Evolutionary conservation across 169 alveolate species (phyloP).

Genomic region (Babesia divergens): DNA sequence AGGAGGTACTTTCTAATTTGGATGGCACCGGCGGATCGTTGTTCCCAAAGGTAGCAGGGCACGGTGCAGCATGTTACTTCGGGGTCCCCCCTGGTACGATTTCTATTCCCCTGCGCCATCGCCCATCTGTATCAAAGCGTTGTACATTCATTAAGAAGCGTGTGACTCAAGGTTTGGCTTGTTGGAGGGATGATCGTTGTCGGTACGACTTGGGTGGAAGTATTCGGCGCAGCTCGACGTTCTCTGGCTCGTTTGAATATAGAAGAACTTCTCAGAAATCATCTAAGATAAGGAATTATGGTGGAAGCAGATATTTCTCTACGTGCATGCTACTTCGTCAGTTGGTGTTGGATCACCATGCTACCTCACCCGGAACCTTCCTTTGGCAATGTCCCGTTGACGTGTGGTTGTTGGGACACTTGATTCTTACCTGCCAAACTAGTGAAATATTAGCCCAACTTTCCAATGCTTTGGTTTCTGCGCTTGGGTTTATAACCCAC

Average conservation of each 20-base stretch:
- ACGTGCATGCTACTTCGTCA: conserved; percentile 41
- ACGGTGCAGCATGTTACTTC: conserved; percentile 24
- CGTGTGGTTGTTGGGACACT: conserved; percentile 36
- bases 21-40: conserved; percentile 4
- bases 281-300: neutral
- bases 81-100: conserved; percentile 63
- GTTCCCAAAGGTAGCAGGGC: neutral
- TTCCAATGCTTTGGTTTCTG: neutral
- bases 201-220: too few relatives aligned
- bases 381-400: conserved; percentile 24
- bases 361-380: neutral
- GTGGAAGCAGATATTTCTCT: conserved; percentile 7
- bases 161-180: too few relatives aligned
- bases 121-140: too few relatives aligned
- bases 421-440: conserved; percentile 15
- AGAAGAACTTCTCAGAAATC: neutral
- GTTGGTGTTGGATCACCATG: neutral
- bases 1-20: conserved; percentile 1
- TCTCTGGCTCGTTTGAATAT: conserved; percentile 5
- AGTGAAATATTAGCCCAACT: neutral
- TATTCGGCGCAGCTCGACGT: conserved; percentile 21
- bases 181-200: too few relatives aligned
- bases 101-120: conserved; percentile 50
- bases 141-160: too few relatives aligned
- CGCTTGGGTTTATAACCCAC: neutral